Evolutionary conservation across 768 basidiomycete genomes (phyloP).

Genomic region (Leucocoprinus leucothites): DNA sequence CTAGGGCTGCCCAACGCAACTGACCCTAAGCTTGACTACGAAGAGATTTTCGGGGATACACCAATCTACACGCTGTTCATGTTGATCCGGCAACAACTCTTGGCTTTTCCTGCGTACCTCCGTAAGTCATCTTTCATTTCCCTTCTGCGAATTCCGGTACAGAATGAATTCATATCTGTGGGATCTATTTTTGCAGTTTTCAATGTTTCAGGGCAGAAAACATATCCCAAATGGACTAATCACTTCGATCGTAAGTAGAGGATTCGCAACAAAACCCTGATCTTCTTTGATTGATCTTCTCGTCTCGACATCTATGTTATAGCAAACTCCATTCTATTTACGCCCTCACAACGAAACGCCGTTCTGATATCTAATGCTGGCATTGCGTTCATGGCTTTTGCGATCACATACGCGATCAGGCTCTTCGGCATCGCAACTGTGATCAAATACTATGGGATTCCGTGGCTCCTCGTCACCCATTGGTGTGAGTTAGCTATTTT

Average conservation of each 20-base stretch:
- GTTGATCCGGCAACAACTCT: constrained; percentile 53
- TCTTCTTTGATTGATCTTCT: neutral
- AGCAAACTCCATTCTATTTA: constrained; percentile 60
- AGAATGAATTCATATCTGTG: neutral
- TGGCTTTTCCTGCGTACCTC: constrained; percentile 62
- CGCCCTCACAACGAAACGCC: constrained; percentile 43
- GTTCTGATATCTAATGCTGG: constrained; percentile 59
- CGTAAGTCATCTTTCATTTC: constrained; percentile 30
- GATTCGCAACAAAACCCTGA: neutral
- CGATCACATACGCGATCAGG: constrained; percentile 31
- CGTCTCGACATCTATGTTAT: constrained; percentile 1
- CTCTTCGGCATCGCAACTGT: constrained; percentile 37
- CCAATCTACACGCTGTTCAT: constrained; percentile 56
- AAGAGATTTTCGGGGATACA: constrained; percentile 57
- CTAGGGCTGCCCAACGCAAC: constrained; percentile 44
- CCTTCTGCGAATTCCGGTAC: constrained; percentile 13
- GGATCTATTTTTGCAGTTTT: constrained; percentile 35
- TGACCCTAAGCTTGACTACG: constrained; percentile 40
- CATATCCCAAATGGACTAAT: constrained; percentile 61
- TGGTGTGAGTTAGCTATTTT: constrained; percentile 39
- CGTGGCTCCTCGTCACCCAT: constrained; percentile 54
- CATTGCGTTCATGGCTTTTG: constrained; percentile 45
- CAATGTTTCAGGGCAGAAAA: constrained; percentile 61
- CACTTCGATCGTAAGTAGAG: constrained; percentile 56
- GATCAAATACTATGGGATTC: constrained; percentile 47